Percentiles rank a stretch among this genome's conserved stretches.
Evolutionary conservation across 2,329 filamentous ascomycete genomes (phyloP).

Genomic region (Phoma sp.): DNA sequence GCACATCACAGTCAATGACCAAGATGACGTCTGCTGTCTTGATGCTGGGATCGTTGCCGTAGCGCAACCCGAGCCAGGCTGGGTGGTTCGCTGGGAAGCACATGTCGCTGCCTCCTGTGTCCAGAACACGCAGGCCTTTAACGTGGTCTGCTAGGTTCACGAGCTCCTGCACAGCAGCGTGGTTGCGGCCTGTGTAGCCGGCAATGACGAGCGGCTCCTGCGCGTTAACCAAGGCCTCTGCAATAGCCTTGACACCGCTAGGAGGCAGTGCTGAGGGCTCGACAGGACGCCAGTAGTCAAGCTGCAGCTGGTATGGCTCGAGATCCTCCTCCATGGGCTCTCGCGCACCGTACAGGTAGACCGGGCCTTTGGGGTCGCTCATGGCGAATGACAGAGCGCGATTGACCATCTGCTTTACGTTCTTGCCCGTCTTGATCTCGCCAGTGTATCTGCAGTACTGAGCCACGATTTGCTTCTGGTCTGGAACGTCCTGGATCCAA

Average conservation of each 20-base stretch:
- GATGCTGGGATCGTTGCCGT: slow-evolving; percentile 75
- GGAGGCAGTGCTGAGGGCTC: slow-evolving; percentile 67
- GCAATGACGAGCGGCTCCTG: slow-evolving; percentile 72
- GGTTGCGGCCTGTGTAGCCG: slow-evolving; percentile 74
- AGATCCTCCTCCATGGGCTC: slow-evolving; percentile 87
- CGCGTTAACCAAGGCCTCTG: slow-evolving; percentile 67
- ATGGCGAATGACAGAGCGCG: slow-evolving; percentile 82
- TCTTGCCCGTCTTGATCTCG: slow-evolving; percentile 83
- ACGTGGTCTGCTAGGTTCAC: slow-evolving; percentile 72
- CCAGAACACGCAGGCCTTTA: slow-evolving; percentile 72
- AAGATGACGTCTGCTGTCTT: slow-evolving; percentile 81
- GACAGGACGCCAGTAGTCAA: slow-evolving; percentile 73
- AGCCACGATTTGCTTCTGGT: slow-evolving; percentile 78
- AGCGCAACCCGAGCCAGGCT: slow-evolving; percentile 67
- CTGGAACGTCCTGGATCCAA: slow-evolving; percentile 84
- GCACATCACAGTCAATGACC: slow-evolving; percentile 87
- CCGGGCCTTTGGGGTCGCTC: slow-evolving; percentile 77
- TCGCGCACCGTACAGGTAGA: slow-evolving; percentile 77
- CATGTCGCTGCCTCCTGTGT: slow-evolving; percentile 81
- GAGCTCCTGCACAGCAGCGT: slow-evolving; percentile 64
- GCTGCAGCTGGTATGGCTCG: slow-evolving; percentile 62
- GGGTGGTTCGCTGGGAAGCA: slow-evolving; percentile 70
- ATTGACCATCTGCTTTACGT: slow-evolving; percentile 89
- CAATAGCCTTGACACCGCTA: slow-evolving; percentile 63
- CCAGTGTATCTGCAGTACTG: slow-evolving; percentile 86